phyloP scores from a whole-genome alignment of 2,329 filamentous ascomycete genomes.

The Onygenales sp. region DNA sequence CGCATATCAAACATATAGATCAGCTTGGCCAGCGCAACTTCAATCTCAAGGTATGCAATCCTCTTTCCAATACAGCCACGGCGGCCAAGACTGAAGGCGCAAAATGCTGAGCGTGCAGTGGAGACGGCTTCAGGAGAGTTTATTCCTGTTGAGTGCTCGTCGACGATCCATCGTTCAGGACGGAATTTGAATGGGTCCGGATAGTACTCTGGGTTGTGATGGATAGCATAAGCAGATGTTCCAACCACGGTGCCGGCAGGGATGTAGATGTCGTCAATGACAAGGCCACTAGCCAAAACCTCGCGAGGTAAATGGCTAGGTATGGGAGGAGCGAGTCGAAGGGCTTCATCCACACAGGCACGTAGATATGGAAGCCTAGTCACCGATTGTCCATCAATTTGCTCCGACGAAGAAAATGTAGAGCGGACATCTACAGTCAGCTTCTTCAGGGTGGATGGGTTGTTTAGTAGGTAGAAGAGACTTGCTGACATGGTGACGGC shows the following conservation, averaged over 20 bases:
- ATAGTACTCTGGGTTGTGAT: constrained; percentile 24
- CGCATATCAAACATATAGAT: constrained; percentile 30
- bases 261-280: constrained; percentile 22
- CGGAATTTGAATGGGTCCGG: constrained; percentile 19
- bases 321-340: constrained; percentile 25
- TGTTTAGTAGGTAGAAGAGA: constrained; percentile 31
- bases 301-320: constrained; percentile 19
- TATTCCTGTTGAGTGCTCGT: constrained; percentile 4
- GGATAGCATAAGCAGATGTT: constrained; percentile 23
- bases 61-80: constrained; percentile 35
- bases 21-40: constrained; percentile 28
- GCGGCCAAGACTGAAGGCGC: constrained; percentile 30
- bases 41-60: constrained; percentile 35
- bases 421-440: constrained; percentile 24
- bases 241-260: constrained; percentile 24
- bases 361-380: constrained; percentile 30
- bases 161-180: constrained; percentile 28
- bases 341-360: constrained; percentile 32
- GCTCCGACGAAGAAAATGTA: constrained; percentile 23
- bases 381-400: constrained; percentile 26
- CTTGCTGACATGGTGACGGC: constrained; percentile 27
- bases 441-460: constrained; percentile 21
- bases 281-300: constrained; percentile 18
- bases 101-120: constrained; percentile 31
- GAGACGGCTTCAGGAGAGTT: constrained; percentile 25